These are phyloP conservation scores for Pythium phragmitis DNA, from an alignment of 352 stramenopile genomes.

Conservation along the genomic window DNA sequence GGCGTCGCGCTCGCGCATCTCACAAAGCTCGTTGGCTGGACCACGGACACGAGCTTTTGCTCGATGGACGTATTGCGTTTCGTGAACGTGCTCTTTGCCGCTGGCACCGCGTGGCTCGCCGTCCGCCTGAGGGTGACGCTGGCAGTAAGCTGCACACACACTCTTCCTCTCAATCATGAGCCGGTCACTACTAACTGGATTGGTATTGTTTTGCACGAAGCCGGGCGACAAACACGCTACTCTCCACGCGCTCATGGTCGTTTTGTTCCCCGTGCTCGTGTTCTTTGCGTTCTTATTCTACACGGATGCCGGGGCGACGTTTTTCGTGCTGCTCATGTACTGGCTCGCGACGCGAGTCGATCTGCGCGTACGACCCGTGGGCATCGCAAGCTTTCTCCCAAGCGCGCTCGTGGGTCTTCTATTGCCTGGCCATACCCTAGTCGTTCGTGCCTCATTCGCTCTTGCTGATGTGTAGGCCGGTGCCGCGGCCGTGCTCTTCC, in stretches of 20 bases:
- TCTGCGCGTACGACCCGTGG: conserved; percentile 34
- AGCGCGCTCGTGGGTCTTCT: conserved; percentile 55
- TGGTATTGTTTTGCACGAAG: conserved; percentile 7
- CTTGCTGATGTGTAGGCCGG: conserved; percentile 45
- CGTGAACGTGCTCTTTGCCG: conserved; percentile 80
- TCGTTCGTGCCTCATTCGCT: conserved; percentile 1
- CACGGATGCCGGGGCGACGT: conserved; percentile 83
- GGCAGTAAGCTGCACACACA: conserved; percentile 19
- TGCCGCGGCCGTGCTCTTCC: conserved; percentile 74
- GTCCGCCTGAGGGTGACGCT: conserved; percentile 45
- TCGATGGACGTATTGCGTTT: conserved; percentile 60
- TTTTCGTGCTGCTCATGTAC: conserved; percentile 88
- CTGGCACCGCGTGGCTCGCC: conserved; percentile 55
- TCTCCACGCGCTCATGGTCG: conserved; percentile 70
- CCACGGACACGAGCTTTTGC: conserved; percentile 37
- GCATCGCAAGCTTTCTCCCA: conserved; percentile 42
- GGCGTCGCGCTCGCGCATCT: conserved; percentile 43
- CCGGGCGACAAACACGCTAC: conserved; percentile 43
- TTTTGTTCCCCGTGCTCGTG: conserved; percentile 79
- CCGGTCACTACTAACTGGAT: background rate
- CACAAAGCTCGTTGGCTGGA: conserved; percentile 14
- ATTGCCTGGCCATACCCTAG: background rate
- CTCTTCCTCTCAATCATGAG: background rate
- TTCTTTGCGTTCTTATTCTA: conserved; percentile 92
- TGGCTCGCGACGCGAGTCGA: conserved; percentile 58